Evolutionary conservation across 805 yeast species (phyloP), one percentile per base, ranked within the genome.

Genomic region (Pichia nakasei): DNA sequence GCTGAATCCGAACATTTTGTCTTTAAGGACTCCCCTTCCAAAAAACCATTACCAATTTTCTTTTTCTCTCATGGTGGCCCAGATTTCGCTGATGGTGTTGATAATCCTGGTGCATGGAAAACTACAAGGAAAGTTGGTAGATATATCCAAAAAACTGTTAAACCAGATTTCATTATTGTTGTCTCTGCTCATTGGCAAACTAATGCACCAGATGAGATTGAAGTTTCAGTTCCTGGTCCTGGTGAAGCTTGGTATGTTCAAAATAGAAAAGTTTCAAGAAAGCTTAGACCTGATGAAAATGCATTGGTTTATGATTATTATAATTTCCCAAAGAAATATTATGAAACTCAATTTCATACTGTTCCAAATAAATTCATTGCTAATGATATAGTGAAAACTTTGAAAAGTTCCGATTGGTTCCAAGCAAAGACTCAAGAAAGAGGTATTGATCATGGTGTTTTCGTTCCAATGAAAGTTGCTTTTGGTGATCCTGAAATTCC

Each of bases 51-150:
- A 22, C 91, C 93, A 7, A 73, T 78, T 1, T 82, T 64, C 57
- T 85, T 84, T 59, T 57, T 83, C 36, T 78, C 86, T n/a, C 94
- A 85, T 62, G 94, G 94, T 8, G 93, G 89, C 0, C 94, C 94
- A 8, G 78, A 84, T 1, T 82, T 85, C 58, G 75, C 83, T 68
- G 80, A 81, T 52, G 58, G 66, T 31, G 61, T 68, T n/a, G 71
- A 66, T 32, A 70, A 74, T 45, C 41, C 43, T 3, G 85, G 85
- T 5, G 89, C 91, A 0, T 82, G 73, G 67, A 64, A 68, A 21
- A 64, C 64, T 5, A 68, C 79, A 7, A 61, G 67, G 38, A 52
- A 61, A 20, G 48, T 81, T 7, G 94, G 94, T 3, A 49, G 58
- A 17, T 60, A 64, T 33, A 77, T 85, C 49, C 66, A 68, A 39